Evolutionary conservation across 2,329 filamentous ascomycete species (phyloP), one percentile per base, ranked within the genome.

Genomic region (Dothistroma pini): DNA sequence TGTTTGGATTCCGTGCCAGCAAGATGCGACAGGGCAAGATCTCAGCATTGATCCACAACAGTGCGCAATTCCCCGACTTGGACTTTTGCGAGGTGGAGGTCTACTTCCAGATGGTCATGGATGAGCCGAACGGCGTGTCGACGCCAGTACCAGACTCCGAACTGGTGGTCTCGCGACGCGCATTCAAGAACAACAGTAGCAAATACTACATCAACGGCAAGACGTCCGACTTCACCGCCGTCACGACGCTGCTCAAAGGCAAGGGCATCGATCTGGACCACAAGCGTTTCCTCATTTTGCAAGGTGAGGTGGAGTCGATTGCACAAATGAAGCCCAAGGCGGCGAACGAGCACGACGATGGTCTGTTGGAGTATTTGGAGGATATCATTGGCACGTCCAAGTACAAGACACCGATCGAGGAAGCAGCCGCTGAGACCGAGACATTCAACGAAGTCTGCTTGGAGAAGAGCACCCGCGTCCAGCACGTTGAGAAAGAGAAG

Each of bases 11-110:
- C 80, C 88, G 95, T 62, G 95, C 95, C 48, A 97, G 93, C 82
- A 99, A 99, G 79, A 99, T 99, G 95, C 86, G 95, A 71, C 95
- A 99, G 76, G 95, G 95, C 72, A 99, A 99, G 79, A 92, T 99
- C 53, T 99, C 95, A 0, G 95, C 95, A 4, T 80, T 99, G 54
- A 99, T 99, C 68, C 95, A 99, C 79, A 99, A 97, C 75, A 97
- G 95, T 12, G 93, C 92, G 0, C 85, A 90, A 59, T 86, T 89
- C 68, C 92, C 92, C 0, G 85, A 97, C 69, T 79, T 99, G 21
- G 90, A 96, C 53, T 87, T 88, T 72, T 99, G 95, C 73, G 96
- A 99, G 75, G 95, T 99, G 11, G 90, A 96, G 59, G 96, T 99
- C 4, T 91, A 97, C 74, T 99, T 99, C 73, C 88, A 96, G 68